phyloP scores from a whole-genome alignment of 257 asterid genomes.

The Solanum habrochaites region DNA sequence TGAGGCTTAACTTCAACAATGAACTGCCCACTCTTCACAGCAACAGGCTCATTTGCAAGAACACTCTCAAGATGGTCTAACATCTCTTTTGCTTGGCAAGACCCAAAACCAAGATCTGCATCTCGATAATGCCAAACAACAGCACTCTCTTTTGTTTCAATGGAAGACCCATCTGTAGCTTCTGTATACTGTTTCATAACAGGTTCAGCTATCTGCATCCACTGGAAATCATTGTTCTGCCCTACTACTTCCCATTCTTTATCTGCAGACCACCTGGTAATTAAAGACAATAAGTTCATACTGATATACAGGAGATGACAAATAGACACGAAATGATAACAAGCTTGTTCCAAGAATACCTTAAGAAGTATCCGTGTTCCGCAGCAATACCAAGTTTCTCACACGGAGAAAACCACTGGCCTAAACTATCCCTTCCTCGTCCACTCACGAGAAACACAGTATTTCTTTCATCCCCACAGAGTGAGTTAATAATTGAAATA shows the following conservation, averaged over 20 bases:
- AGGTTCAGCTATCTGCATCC: conserved; percentile 41
- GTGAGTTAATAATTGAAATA: conserved; percentile 18
- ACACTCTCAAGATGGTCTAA: conserved; percentile 44
- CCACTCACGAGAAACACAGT: conserved; percentile 38
- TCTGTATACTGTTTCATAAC: conserved; percentile 38
- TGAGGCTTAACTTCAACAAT: conserved; percentile 49
- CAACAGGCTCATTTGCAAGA: conserved; percentile 40
- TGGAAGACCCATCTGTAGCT: conserved; percentile 39
- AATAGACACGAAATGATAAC: neutral
- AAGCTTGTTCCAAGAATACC: conserved; percentile 6
- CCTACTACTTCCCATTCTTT: conserved; percentile 30
- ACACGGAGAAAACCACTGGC: conserved; percentile 37
- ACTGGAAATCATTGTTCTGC: conserved; percentile 28
- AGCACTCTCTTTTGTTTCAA: conserved; percentile 39
- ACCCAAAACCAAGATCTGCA: conserved; percentile 42
- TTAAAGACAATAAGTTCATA: neutral
- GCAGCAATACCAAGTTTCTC: conserved; percentile 40
- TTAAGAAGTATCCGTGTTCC: conserved; percentile 34
- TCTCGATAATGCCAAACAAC: conserved; percentile 41
- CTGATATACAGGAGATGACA: neutral
- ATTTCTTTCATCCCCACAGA: conserved; percentile 25
- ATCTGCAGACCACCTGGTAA: conserved; percentile 22
- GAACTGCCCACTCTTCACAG: conserved; percentile 39
- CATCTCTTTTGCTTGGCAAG: conserved; percentile 44
- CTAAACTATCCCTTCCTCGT: conserved; percentile 34